Base-by-base conservation (phyloP, 2,329 filamentous ascomycete genomes). In the Podosphaera fusca region DNA sequence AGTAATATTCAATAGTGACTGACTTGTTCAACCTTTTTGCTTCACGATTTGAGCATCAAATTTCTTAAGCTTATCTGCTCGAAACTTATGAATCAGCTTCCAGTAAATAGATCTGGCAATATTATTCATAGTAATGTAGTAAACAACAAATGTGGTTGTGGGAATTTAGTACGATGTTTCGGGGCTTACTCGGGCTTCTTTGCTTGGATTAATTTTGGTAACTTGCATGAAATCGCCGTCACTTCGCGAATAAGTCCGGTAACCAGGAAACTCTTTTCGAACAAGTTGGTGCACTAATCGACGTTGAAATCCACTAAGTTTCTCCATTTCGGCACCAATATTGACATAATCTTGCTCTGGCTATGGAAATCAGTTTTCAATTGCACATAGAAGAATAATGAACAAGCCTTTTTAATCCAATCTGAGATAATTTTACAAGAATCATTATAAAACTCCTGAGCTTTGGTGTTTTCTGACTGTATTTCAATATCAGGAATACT, bases 241-340 rank as follows among this genome's bases (percentile, higher is more conserved):
- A 30, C 61, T 60, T 10, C 61, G 58, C 42, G 60, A n/a, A 57
- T 65, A 64, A 4, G 61, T 59, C 52, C 62, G 56, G 14, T 62
- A 61, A 4, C 55, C 55, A 1, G 74, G 73, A 53, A 73, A 85
- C 61, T 84, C 80, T 12, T 73, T 74, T 10, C 78, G 73, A n/a
- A 85, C 73, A 10, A 84, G 70, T 62, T 84, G 80, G 63, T 85
- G 78, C 0, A 85, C 73, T 4, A 85, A 70, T 38, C 79, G 73
- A 65, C 81, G 79, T 64, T 85, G 80, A 62, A 77, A 84, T 0
- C 74, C 72, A 59, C 74, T 79, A 33, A 81, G 64, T 54, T 69
- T 66, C 8, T 66, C 63, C 21, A 59, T 60, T 2, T 68, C 63
- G 12, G 68, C 67, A 3, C 71, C 69, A 34, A 76, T 70, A 59